These are phyloP conservation scores for Chalara sp. DNA, from an alignment of 2,329 filamentous ascomycete species.

Conservation along the genomic window DNA sequence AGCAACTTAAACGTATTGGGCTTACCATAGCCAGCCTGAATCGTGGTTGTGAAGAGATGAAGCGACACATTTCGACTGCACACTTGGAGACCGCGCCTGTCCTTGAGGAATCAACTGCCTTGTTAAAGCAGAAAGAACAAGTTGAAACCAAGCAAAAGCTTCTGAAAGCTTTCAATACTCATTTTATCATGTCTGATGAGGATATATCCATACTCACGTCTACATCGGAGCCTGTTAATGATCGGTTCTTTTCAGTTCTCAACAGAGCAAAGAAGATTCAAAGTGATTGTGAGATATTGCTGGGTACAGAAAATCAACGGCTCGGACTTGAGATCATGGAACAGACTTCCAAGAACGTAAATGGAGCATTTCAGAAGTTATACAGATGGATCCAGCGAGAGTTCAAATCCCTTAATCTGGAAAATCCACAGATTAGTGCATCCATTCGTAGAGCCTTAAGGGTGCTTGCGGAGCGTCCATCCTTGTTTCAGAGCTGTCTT, in stretches of 20 bases:
- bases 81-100: constrained; percentile 68
- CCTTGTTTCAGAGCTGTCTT: constrained; percentile 86
- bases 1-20: constrained; percentile 86
- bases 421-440: constrained; percentile 86
- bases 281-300: constrained; percentile 78
- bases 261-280: constrained; percentile 79
- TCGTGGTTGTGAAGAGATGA: constrained; percentile 73
- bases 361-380: constrained; percentile 88
- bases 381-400: constrained; percentile 94
- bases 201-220: constrained; percentile 72
- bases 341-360: constrained; percentile 77
- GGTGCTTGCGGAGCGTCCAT: constrained; percentile 81
- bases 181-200: constrained; percentile 80
- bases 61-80: constrained; percentile 66
- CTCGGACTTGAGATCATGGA: constrained; percentile 89
- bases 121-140: constrained; percentile 67
- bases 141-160: constrained; percentile 76
- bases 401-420: constrained; percentile 85
- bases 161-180: constrained; percentile 67
- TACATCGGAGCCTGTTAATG: constrained; percentile 74
- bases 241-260: constrained; percentile 74
- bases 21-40: constrained; percentile 73
- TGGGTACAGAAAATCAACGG: constrained; percentile 85
- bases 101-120: constrained; percentile 66
- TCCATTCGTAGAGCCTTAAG: constrained; percentile 78